Percentiles rank a stretch among this genome's conserved stretches.
Evolutionary conservation across 1,284 basidiomycete species (phyloP).

Genomic region (Rhodotorula sp.): DNA sequence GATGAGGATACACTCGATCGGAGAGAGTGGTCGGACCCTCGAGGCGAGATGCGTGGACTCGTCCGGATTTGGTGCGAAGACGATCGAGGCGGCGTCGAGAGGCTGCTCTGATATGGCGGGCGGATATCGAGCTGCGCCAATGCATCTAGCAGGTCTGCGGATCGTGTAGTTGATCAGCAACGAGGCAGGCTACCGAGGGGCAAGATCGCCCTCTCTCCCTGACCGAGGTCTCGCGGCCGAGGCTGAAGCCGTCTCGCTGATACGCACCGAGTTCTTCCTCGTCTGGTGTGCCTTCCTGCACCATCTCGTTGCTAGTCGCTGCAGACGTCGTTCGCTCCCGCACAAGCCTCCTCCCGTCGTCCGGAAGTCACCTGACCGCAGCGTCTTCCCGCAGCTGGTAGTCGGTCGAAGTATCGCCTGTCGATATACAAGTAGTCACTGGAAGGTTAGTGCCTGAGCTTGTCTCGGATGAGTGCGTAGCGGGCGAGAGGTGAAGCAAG

Average conservation of each 20-base stretch:
- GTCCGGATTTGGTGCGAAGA: conserved; percentile 18
- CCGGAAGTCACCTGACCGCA: no score
- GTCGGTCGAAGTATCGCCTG: no score
- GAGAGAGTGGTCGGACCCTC: conserved; percentile 25
- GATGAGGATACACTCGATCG: conserved; percentile 10
- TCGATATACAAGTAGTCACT: no score
- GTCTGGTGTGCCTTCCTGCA: neutral
- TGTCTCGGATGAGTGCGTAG: no score
- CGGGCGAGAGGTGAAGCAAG: no score
- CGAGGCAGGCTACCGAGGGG: neutral
- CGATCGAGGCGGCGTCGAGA: conserved; percentile 4
- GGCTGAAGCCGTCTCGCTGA: neutral
- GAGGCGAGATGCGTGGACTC: conserved; percentile 22
- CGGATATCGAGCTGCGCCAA: conserved; percentile 17
- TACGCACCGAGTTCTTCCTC: neutral
- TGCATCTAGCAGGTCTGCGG: conserved; percentile 27
- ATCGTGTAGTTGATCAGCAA: no score
- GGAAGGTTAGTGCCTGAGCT: no score
- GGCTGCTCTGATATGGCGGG: neutral
- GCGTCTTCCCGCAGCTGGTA: no score
- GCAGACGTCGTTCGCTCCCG: no score
- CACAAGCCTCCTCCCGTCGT: no score
- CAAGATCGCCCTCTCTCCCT: neutral
- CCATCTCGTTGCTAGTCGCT: no score
- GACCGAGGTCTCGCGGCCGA: no score